Evolutionary conservation across 2,329 filamentous ascomycete genomes (phyloP), one percentile per base, ranked within the genome.

Genomic region (Cercospora citrullina): DNA sequence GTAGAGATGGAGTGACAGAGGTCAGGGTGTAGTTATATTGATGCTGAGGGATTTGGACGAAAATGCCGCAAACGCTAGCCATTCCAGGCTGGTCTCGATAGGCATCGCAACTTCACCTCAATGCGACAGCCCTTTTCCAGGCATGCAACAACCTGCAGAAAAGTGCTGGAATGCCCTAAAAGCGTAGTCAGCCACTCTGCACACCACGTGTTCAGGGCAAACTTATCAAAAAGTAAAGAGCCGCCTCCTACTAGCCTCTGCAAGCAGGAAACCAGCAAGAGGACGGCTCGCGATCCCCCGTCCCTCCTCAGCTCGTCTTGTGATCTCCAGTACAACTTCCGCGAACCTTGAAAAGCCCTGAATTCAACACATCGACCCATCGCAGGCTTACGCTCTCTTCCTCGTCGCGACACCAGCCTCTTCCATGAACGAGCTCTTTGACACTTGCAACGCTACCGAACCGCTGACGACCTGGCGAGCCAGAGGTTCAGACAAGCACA

Each of bases 401-500:
- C 23, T 59, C 14, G 33, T 18, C 62, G 18, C 16, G n/a, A 42
- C 12, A 26, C 61, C 51, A 64, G 61, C 61, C 31, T 28, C 28
- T 21, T 59, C 16, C 31, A 26, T 16, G 31, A 39, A 45, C 18
- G 9, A 31, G 39, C 18, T 42, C 42, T 23, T 60, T 42, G 23
- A 45, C 39, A 30, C 23, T 51, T 42, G n/a, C 30, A 53, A 51
- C 28, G 55, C 45, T 60, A 55, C 63, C 60, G 53, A 28, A 57
- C 42, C 51, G 58, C 45, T 65, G 31, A 68, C 58, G 57, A 51
- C 71, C 69, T 64, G 70, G 74, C 73, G 66, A 69, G 70, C 61
- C 66, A 62, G 72, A 78, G 77, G 76, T 83, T 73, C 86, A 83
- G 92, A 94, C 91, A 94, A 94, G 92, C 87, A 65, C 92, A 84